These are phyloP conservation scores for Nasturtium officinale DNA, from an alignment of 345 rosid species.

Conservation along the genomic window DNA sequence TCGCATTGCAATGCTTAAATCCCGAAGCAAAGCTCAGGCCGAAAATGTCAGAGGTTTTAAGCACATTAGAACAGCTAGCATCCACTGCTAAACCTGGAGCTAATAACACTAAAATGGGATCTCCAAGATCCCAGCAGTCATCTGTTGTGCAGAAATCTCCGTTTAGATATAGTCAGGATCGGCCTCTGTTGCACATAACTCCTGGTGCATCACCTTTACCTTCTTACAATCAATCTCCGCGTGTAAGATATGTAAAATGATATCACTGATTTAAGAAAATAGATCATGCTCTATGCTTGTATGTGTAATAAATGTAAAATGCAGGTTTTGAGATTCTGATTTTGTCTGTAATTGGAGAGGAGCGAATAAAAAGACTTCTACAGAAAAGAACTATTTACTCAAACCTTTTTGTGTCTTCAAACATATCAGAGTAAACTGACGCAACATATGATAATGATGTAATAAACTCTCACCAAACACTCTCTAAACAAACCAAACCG, in stretches of 20 bases:
- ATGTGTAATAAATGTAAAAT: conserved; percentile 22
- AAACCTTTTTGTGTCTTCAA: conserved; percentile 26
- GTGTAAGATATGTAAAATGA: conserved; percentile 49
- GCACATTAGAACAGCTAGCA: conserved; percentile 46
- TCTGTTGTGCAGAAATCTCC: conserved; percentile 57
- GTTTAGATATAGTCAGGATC: conserved; percentile 49
- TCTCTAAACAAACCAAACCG: conserved; percentile 40
- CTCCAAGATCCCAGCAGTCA: conserved; percentile 40
- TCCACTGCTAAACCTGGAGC: conserved; percentile 36
- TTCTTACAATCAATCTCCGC: conserved; percentile 57
- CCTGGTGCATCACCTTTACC: conserved; percentile 70
- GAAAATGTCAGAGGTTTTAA: conserved; percentile 62
- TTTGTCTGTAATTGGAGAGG: conserved; percentile 14
- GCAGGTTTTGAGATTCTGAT: conserved; percentile 21
- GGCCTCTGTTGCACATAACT: conserved; percentile 52
- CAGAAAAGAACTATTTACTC: conserved; percentile 39
- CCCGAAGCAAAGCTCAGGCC: conserved; percentile 69
- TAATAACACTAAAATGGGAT: conserved; percentile 17
- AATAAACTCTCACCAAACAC: conserved; percentile 23
- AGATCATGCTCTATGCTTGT: neutral
- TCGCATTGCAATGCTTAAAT: conserved; percentile 62
- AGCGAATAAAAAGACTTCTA: conserved; percentile 9
- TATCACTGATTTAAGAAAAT: neutral
- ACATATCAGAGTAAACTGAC: conserved; percentile 33
- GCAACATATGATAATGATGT: conserved; percentile 25